These are phyloP conservation scores for Ambrosia artemisiifolia DNA, from an alignment of 129 eudicot species.

Conservation along the genomic window DNA sequence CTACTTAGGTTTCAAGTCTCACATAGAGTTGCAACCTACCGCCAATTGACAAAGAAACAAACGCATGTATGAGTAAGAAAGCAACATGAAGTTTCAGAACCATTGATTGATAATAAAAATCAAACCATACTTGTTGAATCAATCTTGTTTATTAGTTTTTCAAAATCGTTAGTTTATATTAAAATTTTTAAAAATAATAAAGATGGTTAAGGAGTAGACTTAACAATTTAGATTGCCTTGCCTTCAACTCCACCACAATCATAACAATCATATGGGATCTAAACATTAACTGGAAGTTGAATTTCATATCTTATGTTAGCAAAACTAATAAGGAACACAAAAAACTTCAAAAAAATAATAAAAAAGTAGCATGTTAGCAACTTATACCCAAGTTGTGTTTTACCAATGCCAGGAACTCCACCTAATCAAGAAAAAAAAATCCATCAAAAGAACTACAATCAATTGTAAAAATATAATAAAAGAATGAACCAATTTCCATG, in stretches of 20 bases:
- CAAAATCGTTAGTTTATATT: too few relatives aligned
- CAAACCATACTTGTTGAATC: too few relatives aligned
- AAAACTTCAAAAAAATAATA: background rate
- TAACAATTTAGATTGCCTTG: slow-evolving; percentile 81
- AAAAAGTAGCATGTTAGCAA: background rate
- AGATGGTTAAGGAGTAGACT: background rate
- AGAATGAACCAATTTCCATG: slow-evolving; percentile 70
- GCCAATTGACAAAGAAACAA: too few relatives aligned
- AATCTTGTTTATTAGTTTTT: too few relatives aligned
- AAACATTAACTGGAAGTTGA: slow-evolving; percentile 93
- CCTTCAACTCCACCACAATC: slow-evolving; percentile 83
- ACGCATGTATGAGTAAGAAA: too few relatives aligned
- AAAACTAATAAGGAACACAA: background rate
- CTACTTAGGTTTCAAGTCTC: too few relatives aligned
- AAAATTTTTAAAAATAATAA: too few relatives aligned
- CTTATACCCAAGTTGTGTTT: slow-evolving; percentile 93
- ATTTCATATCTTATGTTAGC: slow-evolving; percentile 48
- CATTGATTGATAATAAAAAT: too few relatives aligned
- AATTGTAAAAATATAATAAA: background rate
- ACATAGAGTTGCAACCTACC: too few relatives aligned
- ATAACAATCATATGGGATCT: slow-evolving; percentile 79
- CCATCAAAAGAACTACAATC: background rate
- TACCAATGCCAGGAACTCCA: slow-evolving; percentile 98
- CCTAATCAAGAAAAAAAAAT: slow-evolving; percentile 38
- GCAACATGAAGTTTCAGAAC: too few relatives aligned